Evolutionary conservation across 148 eudicot species (phyloP).

Genomic region (Salicornia ramosissima): DNA sequence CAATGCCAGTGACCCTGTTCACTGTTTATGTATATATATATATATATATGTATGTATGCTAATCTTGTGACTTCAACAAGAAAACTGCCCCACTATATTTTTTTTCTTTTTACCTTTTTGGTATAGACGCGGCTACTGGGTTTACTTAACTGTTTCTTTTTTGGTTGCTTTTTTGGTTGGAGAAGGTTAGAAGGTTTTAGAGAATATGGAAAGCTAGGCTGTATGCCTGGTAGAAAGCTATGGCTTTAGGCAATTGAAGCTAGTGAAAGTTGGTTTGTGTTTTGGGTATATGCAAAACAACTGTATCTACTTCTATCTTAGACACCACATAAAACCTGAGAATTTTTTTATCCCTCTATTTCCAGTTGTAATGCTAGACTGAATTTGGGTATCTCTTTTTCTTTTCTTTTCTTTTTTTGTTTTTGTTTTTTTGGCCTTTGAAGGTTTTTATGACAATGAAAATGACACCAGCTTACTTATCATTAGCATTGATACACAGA

Average conservation of each 20-base stretch:
- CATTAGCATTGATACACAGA: neutral
- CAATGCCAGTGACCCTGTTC: constrained; percentile 8
- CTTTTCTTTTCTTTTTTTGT: neutral
- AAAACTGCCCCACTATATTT: constrained; percentile 15
- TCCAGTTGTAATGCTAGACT: constrained; percentile 21
- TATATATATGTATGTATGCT: constrained; percentile 26
- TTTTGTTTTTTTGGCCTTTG: neutral
- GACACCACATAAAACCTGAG: constrained; percentile 11
- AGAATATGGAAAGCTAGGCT: constrained; percentile 13
- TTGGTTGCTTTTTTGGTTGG: neutral
- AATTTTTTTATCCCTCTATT: constrained; percentile 13
- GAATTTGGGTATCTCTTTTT: neutral
- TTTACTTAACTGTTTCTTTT: constrained; percentile 12
- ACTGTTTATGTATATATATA: too few species aligned
- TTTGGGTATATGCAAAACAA: constrained; percentile 20
- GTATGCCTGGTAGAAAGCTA: constrained; percentile 7
- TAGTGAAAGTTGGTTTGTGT: constrained; percentile 8
- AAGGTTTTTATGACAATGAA: constrained; percentile 6
- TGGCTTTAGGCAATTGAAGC: constrained; percentile 5
- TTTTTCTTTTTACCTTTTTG: constrained; percentile 18
- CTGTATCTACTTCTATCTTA: constrained; percentile 7
- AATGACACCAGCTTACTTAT: constrained; percentile 19
- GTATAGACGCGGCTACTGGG: constrained; percentile 19
- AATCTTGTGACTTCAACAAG: constrained; percentile 9
- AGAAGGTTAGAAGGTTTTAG: neutral